A percentile compares a stretch with the other conserved stretches of the same genome.
Evolutionary conservation across 306 rosid genomes (phyloP).

Genomic region (Fragaria vesca): DNA sequence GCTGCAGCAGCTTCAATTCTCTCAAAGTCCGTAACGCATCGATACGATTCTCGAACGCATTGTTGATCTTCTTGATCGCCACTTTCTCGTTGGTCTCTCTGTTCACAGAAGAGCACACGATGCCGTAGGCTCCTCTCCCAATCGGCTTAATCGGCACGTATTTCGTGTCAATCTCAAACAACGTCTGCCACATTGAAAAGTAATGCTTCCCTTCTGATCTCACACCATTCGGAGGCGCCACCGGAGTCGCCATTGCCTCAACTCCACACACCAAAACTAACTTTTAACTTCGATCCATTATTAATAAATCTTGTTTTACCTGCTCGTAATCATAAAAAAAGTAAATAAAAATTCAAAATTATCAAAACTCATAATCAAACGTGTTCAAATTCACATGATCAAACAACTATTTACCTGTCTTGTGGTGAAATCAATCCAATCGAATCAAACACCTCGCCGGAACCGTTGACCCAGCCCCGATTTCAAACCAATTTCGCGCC

Average conservation of each 20-base stretch:
- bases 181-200: conserved; percentile 85
- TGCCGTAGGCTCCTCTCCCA: conserved; percentile 90
- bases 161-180: conserved; percentile 87
- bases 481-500: conserved; percentile 24
- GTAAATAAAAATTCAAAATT: too few species aligned
- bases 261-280: neutral
- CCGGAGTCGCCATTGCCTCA: conserved; percentile 75
- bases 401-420: too few species aligned
- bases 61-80: conserved; percentile 84
- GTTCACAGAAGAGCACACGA: conserved; percentile 86
- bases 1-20: conserved; percentile 82
- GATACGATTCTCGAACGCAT: conserved; percentile 76
- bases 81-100: conserved; percentile 78
- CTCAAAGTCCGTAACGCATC: conserved; percentile 88
- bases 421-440: neutral
- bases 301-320: neutral
- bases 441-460: neutral
- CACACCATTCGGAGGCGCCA: conserved; percentile 90
- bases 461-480: neutral
- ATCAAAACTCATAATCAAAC: neutral
- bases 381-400: neutral
- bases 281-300: neutral
- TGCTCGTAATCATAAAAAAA: neutral
- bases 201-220: conserved; percentile 70
- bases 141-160: conserved; percentile 91